phyloP scores from a whole-genome alignment of 2,329 filamentous ascomycete genomes.

The Didymella glomerata region DNA sequence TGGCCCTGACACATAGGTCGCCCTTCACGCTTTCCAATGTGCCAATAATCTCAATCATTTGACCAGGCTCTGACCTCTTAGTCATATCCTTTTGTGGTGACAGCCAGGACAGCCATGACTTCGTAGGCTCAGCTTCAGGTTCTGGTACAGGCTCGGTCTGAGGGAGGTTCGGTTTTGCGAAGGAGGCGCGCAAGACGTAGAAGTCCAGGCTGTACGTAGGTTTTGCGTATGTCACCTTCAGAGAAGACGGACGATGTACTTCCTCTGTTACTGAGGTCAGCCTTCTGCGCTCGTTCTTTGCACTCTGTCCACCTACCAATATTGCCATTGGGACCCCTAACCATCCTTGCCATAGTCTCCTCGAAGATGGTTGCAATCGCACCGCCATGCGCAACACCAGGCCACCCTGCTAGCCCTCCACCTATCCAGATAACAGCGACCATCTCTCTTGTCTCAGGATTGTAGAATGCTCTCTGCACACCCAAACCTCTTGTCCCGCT shows the following conservation, averaged over 20 bases:
- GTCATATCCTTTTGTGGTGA: slow-evolving; percentile 49
- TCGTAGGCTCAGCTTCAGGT: slow-evolving; percentile 37
- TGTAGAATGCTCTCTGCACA: slow-evolving; percentile 70
- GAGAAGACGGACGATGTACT: slow-evolving; percentile 44
- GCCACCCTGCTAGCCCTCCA: slow-evolving; percentile 72
- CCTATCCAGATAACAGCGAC: slow-evolving; percentile 75
- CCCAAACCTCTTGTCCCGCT: slow-evolving; percentile 54
- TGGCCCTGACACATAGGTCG: slow-evolving; percentile 65
- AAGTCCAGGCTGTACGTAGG: slow-evolving; percentile 68
- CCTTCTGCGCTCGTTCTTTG: not conserved
- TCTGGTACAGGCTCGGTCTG: slow-evolving; percentile 38
- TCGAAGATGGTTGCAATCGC: slow-evolving; percentile 72
- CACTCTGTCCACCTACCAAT: slow-evolving; percentile 34
- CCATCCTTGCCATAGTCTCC: slow-evolving; percentile 73
- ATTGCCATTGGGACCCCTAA: slow-evolving; percentile 58
- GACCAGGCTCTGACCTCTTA: slow-evolving; percentile 54
- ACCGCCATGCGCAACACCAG: slow-evolving; percentile 75
- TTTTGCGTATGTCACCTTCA: slow-evolving; percentile 67
- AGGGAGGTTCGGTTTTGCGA: slow-evolving; percentile 40
- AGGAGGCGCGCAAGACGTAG: slow-evolving; percentile 67
- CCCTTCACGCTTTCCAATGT: slow-evolving; percentile 66
- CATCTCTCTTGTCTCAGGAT: slow-evolving; percentile 64
- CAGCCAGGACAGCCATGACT: slow-evolving; percentile 43
- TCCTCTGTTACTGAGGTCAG: slow-evolving; percentile 30
- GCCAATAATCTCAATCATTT: slow-evolving; percentile 60